Evolutionary conservation across 148 eudicot genomes (phyloP), one percentile per base, ranked within the genome.

Genomic region (Persicaria maculosa): DNA sequence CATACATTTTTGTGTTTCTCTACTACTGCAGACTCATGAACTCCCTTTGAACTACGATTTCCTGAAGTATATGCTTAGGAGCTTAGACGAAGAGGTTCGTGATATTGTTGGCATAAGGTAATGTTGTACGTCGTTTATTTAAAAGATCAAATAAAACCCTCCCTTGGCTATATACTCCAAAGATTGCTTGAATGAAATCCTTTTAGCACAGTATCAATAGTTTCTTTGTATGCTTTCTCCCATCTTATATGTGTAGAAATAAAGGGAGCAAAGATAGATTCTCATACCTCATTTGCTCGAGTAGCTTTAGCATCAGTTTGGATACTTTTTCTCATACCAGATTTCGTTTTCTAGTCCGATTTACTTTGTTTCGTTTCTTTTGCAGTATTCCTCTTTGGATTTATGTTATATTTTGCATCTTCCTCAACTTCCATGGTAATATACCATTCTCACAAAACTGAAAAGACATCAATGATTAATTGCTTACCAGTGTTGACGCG

Each of bases 71-170:
- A 89, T 92, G 94, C 80, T 90, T 47, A 76, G 94, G 77, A 92
- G 94, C 81, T 86, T 86, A 88, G 89, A 89, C 72, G 97, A 89
- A 77, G 97, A 92, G 78, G 89, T 92, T 71, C 82, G 94, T 44
- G 97, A 89, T 68, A 92, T 88, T 46, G 97, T 92, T 76, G 97
- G 97, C 71, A 86, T 89, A 50, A 89, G 97, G 97, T 91, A 80
- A 68, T 31, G 6, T 25, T 55, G 61, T 55, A 54, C 58, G 16
- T n/a, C 4, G 3, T 17, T 57, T 57, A 57, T 57, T 9, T 22
- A 57, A 57, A 57, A 57, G 19, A 5, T 2, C 7, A 57, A n/a
- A 55, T 55, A 55, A 17, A 55, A 55, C 3, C n/a, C 22, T 22
- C 6, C 61, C 16, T 6, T 55, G 7, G 1, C 20, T 4, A 55